These are phyloP conservation scores for Melanomma pulvis-pyrius DNA, from an alignment of 495 filamentous ascomycete species.

Conservation along the genomic window DNA sequence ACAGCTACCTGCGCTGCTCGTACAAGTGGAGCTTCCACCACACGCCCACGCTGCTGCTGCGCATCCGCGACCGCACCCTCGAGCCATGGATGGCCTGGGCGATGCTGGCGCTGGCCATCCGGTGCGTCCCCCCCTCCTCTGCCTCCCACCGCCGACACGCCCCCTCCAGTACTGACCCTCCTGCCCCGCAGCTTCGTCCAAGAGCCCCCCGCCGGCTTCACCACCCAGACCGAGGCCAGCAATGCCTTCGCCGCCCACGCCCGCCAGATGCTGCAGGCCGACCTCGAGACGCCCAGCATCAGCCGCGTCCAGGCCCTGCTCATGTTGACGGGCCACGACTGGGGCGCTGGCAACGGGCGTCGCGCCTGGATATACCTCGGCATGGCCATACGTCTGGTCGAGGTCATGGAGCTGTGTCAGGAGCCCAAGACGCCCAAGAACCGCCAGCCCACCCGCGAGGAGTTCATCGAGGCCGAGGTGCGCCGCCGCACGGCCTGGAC, in stretches of 20 bases:
- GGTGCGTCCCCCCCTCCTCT: conserved; percentile 14
- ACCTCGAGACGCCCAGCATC: conserved; percentile 39
- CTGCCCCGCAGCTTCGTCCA: conserved; percentile 30
- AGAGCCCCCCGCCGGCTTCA: conserved; percentile 35
- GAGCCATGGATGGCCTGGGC: conserved; percentile 41
- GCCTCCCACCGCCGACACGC: not conserved
- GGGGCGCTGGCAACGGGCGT: conserved; percentile 40
- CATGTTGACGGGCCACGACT: conserved; percentile 42
- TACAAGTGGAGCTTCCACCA: conserved; percentile 45
- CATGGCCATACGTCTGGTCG: conserved; percentile 40
- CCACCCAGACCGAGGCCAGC: conserved; percentile 40
- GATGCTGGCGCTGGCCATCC: conserved; percentile 38
- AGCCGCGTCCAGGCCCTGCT: conserved; percentile 39
- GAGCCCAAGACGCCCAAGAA: conserved; percentile 23
- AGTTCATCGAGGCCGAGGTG: conserved; percentile 41
- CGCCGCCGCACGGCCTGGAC: conserved; percentile 41
- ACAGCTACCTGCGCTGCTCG: conserved; percentile 39
- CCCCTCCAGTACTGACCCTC: not conserved
- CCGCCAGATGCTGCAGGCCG: conserved; percentile 35
- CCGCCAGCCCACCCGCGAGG: conserved; percentile 31
- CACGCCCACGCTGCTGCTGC: conserved; percentile 40
- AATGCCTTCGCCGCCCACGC: conserved; percentile 43
- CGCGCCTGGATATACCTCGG: conserved; percentile 42
- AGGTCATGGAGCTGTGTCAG: conserved; percentile 39
- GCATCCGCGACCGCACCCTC: conserved; percentile 36